Conservation (phyloP, 2,329 filamentous ascomycete species). For the Hortaea sp. region DNA sequence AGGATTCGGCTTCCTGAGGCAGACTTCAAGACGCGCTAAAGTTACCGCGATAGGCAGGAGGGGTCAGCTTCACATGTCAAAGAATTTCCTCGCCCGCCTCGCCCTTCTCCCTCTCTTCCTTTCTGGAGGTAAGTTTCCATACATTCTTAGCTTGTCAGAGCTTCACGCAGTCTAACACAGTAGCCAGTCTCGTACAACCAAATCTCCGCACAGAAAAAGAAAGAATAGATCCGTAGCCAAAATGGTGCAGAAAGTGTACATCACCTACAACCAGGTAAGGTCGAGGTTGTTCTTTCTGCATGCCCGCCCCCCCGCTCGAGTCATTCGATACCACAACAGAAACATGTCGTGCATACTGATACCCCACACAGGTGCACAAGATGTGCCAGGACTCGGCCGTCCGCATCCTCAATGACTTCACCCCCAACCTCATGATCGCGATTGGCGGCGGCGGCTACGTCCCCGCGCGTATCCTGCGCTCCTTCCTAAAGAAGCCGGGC, state of each 20-base stretch:
- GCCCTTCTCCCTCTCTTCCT: no score
- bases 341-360: background rate
- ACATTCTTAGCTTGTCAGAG: no score
- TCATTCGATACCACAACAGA: background rate
- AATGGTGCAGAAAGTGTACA: slow-evolving; percentile 67
- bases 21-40: no score
- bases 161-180: no score
- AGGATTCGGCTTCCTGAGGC: no score
- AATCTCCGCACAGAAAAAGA: no score
- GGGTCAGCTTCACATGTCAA: no score
- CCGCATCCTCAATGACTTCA: slow-evolving; percentile 71
- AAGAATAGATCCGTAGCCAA: slow-evolving; percentile 4
- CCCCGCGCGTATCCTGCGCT: slow-evolving; percentile 90
- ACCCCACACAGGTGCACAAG: slow-evolving; percentile 69
- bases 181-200: no score
- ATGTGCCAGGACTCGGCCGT: slow-evolving; percentile 81
- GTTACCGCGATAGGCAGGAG: no score
- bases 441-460: slow-evolving; percentile 97
- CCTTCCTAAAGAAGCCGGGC: slow-evolving; percentile 85
- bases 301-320: background rate
- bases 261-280: slow-evolving; percentile 73
- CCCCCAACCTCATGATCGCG: slow-evolving; percentile 89
- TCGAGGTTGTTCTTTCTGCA: background rate
- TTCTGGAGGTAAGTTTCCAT: no score
- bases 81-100: no score